phyloP scores from a whole-genome alignment of 192 early-diverging fungal species.

The Coemansia sp. region DNA sequence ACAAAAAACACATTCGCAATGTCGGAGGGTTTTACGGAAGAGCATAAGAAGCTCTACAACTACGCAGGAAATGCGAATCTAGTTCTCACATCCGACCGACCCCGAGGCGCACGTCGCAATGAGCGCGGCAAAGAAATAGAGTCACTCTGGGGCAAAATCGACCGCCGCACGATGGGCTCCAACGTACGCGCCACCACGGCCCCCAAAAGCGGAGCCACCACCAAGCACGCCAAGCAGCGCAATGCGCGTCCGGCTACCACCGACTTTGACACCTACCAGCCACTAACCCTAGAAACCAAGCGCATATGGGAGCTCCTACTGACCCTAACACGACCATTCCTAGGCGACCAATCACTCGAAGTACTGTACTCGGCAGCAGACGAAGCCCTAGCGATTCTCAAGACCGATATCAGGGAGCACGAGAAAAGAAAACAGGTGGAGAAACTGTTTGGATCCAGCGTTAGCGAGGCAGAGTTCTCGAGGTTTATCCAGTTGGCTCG shows the following conservation, averaged over 20 bases:
- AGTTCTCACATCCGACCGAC: constrained; percentile 88
- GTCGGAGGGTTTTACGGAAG: constrained; percentile 46
- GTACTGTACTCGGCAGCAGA: constrained; percentile 88
- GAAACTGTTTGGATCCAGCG: constrained; percentile 59
- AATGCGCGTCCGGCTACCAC: too few relatives aligned
- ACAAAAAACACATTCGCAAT: constrained; percentile 10
- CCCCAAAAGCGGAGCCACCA: constrained; percentile 58
- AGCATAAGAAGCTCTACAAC: constrained; percentile 62
- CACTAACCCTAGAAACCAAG: constrained; percentile 87
- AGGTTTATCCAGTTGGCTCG: constrained; percentile 89
- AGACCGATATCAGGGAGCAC: constrained; percentile 81
- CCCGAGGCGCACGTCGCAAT: constrained; percentile 73
- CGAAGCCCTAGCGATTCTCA: constrained; percentile 76
- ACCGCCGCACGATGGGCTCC: constrained; percentile 82
- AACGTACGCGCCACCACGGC: constrained; percentile 63
- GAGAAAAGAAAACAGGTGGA: constrained; percentile 88
- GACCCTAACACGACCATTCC: constrained; percentile 72
- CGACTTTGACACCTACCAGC: constrained; percentile 88
- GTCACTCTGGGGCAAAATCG: constrained; percentile 83
- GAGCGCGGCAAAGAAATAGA: constrained; percentile 97
- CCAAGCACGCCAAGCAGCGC: too few relatives aligned
- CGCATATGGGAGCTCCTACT: constrained; percentile 87
- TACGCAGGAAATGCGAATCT: constrained; percentile 94
- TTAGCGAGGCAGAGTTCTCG: constrained; percentile 82
- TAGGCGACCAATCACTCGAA: constrained; percentile 90